phyloP scores from a whole-genome alignment of 305 asterid species.

The Solanum hybrid region DNA sequence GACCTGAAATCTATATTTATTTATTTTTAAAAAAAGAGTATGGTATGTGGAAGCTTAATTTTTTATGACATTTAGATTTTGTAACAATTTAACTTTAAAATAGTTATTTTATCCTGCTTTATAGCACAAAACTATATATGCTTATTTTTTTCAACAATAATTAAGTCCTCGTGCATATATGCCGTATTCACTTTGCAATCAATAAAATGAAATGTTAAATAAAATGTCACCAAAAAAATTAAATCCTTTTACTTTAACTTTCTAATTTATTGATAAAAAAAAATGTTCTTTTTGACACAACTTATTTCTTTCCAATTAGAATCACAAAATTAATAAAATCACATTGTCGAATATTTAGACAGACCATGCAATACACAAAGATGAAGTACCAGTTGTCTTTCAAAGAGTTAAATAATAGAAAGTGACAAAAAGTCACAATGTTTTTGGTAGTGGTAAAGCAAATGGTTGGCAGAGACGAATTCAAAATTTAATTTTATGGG shows the following conservation, averaged over 20 bases:
- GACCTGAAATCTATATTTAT: not conserved
- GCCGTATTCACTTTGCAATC: not conserved
- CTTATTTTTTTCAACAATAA: not conserved
- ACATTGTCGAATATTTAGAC: not conserved
- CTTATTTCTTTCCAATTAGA: not conserved
- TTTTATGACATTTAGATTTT: no score
- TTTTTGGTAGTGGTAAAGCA: not conserved
- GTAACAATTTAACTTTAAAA: no score
- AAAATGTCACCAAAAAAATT: not conserved
- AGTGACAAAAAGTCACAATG: not conserved
- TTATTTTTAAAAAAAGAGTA: no score
- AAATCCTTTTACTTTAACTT: not conserved
- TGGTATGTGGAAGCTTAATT: no score
- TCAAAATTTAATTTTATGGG: no score
- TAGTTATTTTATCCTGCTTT: not conserved
- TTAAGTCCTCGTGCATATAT: not conserved
- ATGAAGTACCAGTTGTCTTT: not conserved
- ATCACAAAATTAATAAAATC: not conserved
- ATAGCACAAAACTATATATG: not conserved
- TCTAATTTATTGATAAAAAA: not conserved
- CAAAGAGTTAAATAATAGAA: not conserved
- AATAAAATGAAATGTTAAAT: not conserved
- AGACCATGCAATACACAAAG: not conserved
- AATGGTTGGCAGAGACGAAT: no score
- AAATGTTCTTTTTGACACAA: not conserved